Evolutionary conservation across 148 eudicot genomes (phyloP).

Genomic region (Polygonum aviculare): DNA sequence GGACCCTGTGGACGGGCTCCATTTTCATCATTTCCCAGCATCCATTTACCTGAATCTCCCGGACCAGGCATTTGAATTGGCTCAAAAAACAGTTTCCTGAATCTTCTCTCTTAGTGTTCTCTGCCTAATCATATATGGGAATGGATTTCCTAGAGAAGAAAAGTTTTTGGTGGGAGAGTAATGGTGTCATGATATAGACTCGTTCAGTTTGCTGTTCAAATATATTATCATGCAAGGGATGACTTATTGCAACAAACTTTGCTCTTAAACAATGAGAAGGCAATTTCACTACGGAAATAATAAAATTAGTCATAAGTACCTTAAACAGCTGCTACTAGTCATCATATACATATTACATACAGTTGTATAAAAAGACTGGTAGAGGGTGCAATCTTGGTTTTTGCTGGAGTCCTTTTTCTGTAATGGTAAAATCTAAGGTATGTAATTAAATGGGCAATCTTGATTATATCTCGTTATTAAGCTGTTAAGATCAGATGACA

Average conservation of each 20-base stretch:
- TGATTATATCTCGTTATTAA: no score
- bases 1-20: constrained; percentile 13
- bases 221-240: no score
- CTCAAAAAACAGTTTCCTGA: background rate
- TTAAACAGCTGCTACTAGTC: no score
- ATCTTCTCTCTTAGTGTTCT: background rate
- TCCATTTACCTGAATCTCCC: constrained; percentile 22
- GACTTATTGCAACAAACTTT: background rate
- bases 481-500: background rate
- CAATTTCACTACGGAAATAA: background rate
- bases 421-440: background rate
- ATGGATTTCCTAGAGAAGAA: background rate
- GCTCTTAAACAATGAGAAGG: background rate
- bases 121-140: background rate
- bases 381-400: no score
- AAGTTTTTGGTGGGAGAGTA: background rate
- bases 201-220: background rate
- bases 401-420: background rate
- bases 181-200: background rate
- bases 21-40: background rate
- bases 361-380: no score
- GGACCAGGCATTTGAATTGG: constrained; percentile 13
- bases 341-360: no score
- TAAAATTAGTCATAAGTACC: no score
- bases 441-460: background rate